phyloP scores from a whole-genome alignment of 495 filamentous ascomycete genomes.

The Podospora pseudocomata region DNA sequence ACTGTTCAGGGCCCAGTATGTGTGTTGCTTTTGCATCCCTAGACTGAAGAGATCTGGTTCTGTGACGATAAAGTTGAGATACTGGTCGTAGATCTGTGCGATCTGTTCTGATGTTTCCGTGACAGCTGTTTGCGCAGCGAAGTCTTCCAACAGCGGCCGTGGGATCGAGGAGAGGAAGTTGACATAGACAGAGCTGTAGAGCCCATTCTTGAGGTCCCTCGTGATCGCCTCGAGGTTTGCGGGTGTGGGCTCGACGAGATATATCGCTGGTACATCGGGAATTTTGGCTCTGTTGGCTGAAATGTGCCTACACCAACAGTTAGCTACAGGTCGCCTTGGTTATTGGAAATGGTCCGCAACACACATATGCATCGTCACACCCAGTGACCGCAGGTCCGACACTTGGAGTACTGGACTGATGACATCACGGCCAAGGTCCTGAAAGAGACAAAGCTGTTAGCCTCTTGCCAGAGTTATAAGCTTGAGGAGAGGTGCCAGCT shows the following conservation, averaged over 20 bases:
- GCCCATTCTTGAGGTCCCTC: constrained; percentile 75
- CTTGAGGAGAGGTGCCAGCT: constrained; percentile 10
- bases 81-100: constrained; percentile 92
- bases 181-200: constrained; percentile 93
- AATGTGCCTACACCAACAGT: constrained; percentile 55
- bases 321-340: background rate
- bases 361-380: constrained; percentile 91
- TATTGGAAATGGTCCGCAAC: background rate
- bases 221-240: constrained; percentile 79
- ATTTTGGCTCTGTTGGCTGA: constrained; percentile 81
- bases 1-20: constrained; percentile 94
- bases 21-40: constrained; percentile 75
- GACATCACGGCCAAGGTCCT: constrained; percentile 60
- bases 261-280: constrained; percentile 94
- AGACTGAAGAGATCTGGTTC: constrained; percentile 96
- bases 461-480: background rate
- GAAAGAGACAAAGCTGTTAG: constrained; percentile 4
- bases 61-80: constrained; percentile 93
- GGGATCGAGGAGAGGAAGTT: constrained; percentile 97
- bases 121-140: constrained; percentile 80
- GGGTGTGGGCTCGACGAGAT: constrained; percentile 84
- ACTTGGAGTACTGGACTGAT: constrained; percentile 95
- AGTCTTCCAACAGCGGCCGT: constrained; percentile 89
- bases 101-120: constrained; percentile 82
- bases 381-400: constrained; percentile 85